phyloP scores from a whole-genome alignment of 441 rosid genomes.

The Kokia cookei region DNA sequence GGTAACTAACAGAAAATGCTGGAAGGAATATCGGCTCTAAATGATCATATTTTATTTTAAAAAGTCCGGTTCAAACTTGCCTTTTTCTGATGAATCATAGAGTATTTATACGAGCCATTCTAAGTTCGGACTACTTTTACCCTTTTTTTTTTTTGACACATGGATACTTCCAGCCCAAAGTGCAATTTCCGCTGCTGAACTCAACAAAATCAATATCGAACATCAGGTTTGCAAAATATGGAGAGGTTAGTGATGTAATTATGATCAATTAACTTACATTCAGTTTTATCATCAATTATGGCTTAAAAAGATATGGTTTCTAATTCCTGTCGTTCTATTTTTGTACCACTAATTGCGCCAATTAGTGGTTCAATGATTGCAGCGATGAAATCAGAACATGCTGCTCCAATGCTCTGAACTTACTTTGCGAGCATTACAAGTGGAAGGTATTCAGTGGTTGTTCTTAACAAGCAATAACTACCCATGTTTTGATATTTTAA shows the following conservation, averaged over 20 bases:
- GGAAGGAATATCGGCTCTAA: background rate
- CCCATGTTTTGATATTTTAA: background rate
- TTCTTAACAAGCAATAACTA: background rate
- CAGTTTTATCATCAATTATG: background rate
- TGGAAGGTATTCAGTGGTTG: constrained; percentile 47
- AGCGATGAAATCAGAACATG: constrained; percentile 42
- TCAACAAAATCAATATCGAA: constrained; percentile 21
- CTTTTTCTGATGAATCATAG: background rate
- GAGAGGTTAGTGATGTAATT: constrained; percentile 37
- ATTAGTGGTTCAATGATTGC: constrained; percentile 78
- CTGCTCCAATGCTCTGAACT: constrained; percentile 41
- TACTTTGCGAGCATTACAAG: constrained; percentile 29
- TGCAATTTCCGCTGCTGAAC: constrained; percentile 43
- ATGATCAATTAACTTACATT: background rate
- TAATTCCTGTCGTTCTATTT: constrained; percentile 5
- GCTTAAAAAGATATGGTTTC: background rate
- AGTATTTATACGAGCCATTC: background rate
- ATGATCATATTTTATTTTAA: background rate
- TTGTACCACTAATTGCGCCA: constrained; percentile 25
- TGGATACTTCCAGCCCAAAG: constrained; percentile 29
- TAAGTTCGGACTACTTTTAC: background rate
- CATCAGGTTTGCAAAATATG: constrained; percentile 52
- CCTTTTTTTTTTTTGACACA: background rate
- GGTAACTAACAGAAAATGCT: background rate
- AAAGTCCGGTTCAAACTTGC: background rate